phyloP scores from a whole-genome alignment of 2,329 filamentous ascomycete species.

The Pestalotiopsis sp. region DNA sequence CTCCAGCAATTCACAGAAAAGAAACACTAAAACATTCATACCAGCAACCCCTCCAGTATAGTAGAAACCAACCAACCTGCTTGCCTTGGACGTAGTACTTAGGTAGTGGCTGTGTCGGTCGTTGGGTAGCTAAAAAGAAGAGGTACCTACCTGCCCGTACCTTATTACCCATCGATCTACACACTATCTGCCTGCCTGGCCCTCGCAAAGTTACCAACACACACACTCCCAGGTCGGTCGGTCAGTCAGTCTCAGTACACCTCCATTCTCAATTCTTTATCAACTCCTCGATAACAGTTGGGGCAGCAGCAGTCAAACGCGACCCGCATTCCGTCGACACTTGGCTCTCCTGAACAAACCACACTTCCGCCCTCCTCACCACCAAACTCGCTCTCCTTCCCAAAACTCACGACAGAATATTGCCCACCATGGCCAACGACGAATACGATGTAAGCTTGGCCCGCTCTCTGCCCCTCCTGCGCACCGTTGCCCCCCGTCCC shows the following conservation, averaged over 20 bases:
- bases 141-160: neutral
- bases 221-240: neutral
- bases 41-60: neutral
- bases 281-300: slow-evolving; percentile 12
- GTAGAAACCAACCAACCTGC: neutral
- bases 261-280: slow-evolving; percentile 13
- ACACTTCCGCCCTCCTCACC: slow-evolving; percentile 15
- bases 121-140: neutral
- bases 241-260: neutral
- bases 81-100: no score
- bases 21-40: neutral
- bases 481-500: slow-evolving; percentile 20
- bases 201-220: neutral
- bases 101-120: neutral
- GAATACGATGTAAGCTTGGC: slow-evolving; percentile 90
- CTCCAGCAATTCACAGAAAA: neutral
- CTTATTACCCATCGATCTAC: neutral
- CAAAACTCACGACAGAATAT: slow-evolving; percentile 17
- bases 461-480: slow-evolving; percentile 26
- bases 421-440: slow-evolving; percentile 90
- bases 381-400: slow-evolving; percentile 16
- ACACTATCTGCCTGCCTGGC: neutral
- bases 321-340: slow-evolving; percentile 13
- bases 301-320: slow-evolving; percentile 8
- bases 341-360: slow-evolving; percentile 12